Percentiles rank a stretch among this genome's conserved stretches.
These are phyloP conservation scores for Aeschynomene evenia DNA, from an alignment of 306 rosid species.

Conservation along the genomic window DNA sequence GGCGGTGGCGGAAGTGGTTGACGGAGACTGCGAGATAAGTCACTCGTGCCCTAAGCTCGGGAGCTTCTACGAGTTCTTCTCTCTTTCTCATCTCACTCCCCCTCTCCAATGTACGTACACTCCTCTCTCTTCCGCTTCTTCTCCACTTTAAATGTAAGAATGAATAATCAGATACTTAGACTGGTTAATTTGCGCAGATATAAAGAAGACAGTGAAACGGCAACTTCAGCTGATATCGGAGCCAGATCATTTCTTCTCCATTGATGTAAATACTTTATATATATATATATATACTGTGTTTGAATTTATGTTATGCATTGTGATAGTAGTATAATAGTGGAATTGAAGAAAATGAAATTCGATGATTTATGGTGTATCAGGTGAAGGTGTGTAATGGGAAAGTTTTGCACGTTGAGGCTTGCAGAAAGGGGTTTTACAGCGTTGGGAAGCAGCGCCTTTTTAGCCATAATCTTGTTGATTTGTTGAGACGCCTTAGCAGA, in stretches of 20 bases:
- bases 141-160: background rate
- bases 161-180: background rate
- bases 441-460: constrained; percentile 62
- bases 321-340: constrained; percentile 37
- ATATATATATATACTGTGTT: background rate
- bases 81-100: constrained; percentile 74
- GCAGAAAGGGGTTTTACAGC: constrained; percentile 60
- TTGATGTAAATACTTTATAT: constrained; percentile 38
- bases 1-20: constrained; percentile 24
- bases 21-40: constrained; percentile 54
- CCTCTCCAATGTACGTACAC: constrained; percentile 77
- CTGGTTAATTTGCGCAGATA: constrained; percentile 40
- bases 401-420: constrained; percentile 64
- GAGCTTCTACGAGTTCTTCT: constrained; percentile 79
- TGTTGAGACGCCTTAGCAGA: constrained; percentile 73
- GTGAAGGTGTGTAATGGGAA: constrained; percentile 81
- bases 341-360: background rate
- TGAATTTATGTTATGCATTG: background rate
- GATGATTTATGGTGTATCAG: constrained; percentile 40
- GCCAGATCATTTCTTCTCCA: constrained; percentile 60
- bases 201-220: constrained; percentile 49
- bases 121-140: background rate
- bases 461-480: constrained; percentile 64
- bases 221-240: constrained; percentile 54
- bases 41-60: constrained; percentile 66